Conservation (phyloP, 495 filamentous ascomycete genomes). For the Penicillium nucicola region DNA sequence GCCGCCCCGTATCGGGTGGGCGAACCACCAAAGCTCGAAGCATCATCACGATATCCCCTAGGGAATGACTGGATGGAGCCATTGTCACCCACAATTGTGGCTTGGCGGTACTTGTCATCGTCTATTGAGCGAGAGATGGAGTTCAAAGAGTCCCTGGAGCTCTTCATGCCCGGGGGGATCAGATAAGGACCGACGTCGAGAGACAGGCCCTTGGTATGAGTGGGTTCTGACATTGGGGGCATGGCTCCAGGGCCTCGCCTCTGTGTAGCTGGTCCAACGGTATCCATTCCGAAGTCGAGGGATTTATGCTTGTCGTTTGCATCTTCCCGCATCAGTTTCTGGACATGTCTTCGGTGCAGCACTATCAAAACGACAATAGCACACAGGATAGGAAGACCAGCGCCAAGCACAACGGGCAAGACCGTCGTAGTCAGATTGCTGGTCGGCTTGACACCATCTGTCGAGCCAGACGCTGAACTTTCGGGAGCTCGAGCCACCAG, state of each 20-base stretch:
- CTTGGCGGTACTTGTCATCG: constrained; percentile 83
- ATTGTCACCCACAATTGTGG: constrained; percentile 56
- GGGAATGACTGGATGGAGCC: constrained; percentile 54
- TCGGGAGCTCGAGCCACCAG: constrained; percentile 28
- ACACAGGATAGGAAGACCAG: constrained; percentile 72
- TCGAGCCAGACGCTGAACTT: constrained; percentile 7
- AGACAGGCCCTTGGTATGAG: constrained; percentile 70
- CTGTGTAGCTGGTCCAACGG: constrained; percentile 37
- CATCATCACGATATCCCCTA: constrained; percentile 50
- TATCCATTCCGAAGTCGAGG: constrained; percentile 84
- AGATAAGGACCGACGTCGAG: constrained; percentile 79
- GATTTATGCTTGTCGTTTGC: constrained; percentile 84
- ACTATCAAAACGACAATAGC: constrained; percentile 67
- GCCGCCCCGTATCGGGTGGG: constrained; percentile 35
- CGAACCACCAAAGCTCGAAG: constrained; percentile 61
- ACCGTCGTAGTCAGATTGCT: constrained; percentile 56
- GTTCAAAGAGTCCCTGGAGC: constrained; percentile 79
- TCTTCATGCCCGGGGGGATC: constrained; percentile 74
- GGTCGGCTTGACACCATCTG: constrained; percentile 38
- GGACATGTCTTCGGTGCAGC: constrained; percentile 73
- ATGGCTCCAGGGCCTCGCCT: constrained; percentile 37
- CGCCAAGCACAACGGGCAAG: constrained; percentile 74
- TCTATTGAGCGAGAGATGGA: constrained; percentile 73
- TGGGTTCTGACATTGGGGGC: constrained; percentile 28
- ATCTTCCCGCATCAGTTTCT: constrained; percentile 75